Percentiles rank a stretch among this genome's conserved stretches.
Conservation (phyloP, 1,284 basidiomycete species). For the Agroathelia rolfsii region DNA sequence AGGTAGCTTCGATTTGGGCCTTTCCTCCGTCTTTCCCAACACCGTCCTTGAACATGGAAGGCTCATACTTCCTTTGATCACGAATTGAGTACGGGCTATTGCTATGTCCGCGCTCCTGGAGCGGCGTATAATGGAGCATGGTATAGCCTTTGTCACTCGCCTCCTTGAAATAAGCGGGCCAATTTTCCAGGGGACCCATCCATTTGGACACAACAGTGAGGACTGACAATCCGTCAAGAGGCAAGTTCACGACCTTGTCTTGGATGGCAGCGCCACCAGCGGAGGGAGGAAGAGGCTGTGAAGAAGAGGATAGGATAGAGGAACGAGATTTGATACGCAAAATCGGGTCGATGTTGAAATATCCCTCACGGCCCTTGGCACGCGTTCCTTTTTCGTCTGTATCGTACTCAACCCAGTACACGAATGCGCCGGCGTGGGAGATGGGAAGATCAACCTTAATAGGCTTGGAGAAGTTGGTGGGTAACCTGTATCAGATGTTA, state of each 20-base stretch:
- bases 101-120: conserved; percentile 83
- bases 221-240: conserved; percentile 79
- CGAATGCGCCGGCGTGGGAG: conserved; percentile 89
- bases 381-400: conserved; percentile 44
- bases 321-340: conserved; percentile 66
- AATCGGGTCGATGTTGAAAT: conserved; percentile 92
- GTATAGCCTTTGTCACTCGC: conserved; percentile 86
- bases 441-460: conserved; percentile 90
- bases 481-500: no score
- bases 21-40: conserved; percentile 41
- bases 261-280: conserved; percentile 39
- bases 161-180: conserved; percentile 74
- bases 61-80: conserved; percentile 77
- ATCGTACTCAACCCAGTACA: conserved; percentile 90
- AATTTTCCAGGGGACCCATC: conserved; percentile 79
- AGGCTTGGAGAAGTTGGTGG: conserved; percentile 75
- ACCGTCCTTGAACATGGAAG: conserved; percentile 50
- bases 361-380: conserved; percentile 75
- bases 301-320: conserved; percentile 54
- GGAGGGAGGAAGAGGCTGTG: conserved; percentile 38
- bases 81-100: conserved; percentile 88
- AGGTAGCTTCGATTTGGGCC: conserved; percentile 47
- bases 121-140: conserved; percentile 90
- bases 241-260: conserved; percentile 50
- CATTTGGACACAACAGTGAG: conserved; percentile 90